phyloP scores from a whole-genome alignment of 768 basidiomycete species.

The Trichaptum fuscoviolaceum region DNA sequence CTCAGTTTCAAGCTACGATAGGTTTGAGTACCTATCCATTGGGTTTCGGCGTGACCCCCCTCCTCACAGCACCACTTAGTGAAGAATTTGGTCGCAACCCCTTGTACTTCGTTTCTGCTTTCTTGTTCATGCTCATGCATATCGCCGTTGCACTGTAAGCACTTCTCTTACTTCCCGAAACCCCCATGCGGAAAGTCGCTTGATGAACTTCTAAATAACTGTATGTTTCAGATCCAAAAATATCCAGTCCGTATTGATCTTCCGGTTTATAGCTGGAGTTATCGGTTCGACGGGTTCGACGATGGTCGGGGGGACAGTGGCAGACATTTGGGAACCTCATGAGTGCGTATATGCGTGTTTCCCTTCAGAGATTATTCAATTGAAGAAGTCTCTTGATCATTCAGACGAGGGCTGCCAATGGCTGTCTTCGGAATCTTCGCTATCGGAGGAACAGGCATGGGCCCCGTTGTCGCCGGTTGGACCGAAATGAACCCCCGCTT shows the following conservation, averaged over 20 bases:
- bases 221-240: conserved; percentile 29
- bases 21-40: conserved; percentile 48
- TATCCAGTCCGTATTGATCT: conserved; percentile 59
- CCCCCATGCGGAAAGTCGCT: not conserved
- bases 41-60: conserved; percentile 58
- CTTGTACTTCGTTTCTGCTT: conserved; percentile 46
- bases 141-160: conserved; percentile 38
- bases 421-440: conserved; percentile 60
- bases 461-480: conserved; percentile 61
- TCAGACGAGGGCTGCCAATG: conserved; percentile 76
- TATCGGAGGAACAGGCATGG: conserved; percentile 57
- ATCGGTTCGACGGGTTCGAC: conserved; percentile 67
- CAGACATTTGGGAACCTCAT: conserved; percentile 60
- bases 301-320: conserved; percentile 71
- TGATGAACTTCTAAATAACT: not conserved
- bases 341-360: conserved; percentile 36
- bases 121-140: conserved; percentile 48
- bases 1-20: conserved; percentile 24
- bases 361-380: conserved; percentile 3
- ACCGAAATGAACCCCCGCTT: conserved; percentile 53
- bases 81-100: conserved; percentile 68
- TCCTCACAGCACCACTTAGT: conserved; percentile 63
- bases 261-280: conserved; percentile 59
- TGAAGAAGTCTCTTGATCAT: not conserved
- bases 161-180: not conserved